Evolutionary conservation across 2,329 filamentous ascomycete genomes (phyloP).

Genomic region (Fusarium fracticaudum): DNA sequence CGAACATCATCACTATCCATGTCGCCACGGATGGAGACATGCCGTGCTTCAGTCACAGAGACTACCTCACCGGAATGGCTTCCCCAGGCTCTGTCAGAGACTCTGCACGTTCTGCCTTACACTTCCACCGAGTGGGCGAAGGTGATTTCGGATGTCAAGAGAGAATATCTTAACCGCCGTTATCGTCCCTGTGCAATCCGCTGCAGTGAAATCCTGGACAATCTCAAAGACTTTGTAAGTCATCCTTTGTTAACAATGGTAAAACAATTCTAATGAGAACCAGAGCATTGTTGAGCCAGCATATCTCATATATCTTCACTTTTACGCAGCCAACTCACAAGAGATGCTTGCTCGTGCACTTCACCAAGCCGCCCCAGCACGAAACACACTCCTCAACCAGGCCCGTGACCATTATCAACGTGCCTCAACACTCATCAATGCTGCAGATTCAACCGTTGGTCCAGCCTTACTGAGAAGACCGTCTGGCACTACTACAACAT

Average conservation of each 20-base stretch:
- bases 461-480: constrained; percentile 53
- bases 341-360: constrained; percentile 65
- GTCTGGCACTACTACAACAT: constrained; percentile 48
- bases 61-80: constrained; percentile 18
- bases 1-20: constrained; percentile 21
- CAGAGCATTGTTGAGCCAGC: constrained; percentile 58
- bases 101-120: constrained; percentile 51
- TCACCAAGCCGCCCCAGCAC: constrained; percentile 56
- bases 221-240: constrained; percentile 57
- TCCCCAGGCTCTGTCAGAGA: constrained; percentile 28
- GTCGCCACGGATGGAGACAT: constrained; percentile 25
- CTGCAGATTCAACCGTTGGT: constrained; percentile 56
- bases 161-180: constrained; percentile 59
- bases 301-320: constrained; percentile 67
- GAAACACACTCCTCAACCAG: constrained; percentile 59
- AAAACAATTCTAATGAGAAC: constrained; percentile 21
- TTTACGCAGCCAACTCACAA: constrained; percentile 69
- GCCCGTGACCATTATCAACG: constrained; percentile 62
- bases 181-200: constrained; percentile 63
- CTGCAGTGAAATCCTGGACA: constrained; percentile 63
- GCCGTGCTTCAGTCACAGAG: constrained; percentile 5
- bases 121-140: constrained; percentile 62
- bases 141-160: constrained; percentile 63
- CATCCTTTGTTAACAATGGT: background rate
- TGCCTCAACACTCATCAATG: constrained; percentile 58